Evolutionary conservation across 2,329 filamentous ascomycete genomes (phyloP), one percentile per base, ranked within the genome.

Genomic region (Talaromyces marneffei): DNA sequence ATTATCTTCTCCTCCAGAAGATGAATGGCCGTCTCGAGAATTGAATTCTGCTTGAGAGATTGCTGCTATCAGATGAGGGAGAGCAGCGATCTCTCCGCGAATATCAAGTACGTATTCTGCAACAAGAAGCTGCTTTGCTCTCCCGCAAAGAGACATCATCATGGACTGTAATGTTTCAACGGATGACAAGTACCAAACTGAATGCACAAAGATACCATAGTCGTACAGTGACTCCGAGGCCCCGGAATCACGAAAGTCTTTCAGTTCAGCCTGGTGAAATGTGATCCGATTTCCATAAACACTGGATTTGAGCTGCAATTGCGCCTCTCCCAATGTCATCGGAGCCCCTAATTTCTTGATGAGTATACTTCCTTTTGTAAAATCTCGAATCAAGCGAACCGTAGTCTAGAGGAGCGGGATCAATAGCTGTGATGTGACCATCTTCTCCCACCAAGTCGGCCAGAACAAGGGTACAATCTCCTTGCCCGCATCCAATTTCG

Each of bases 401-500:
- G 68, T 85, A 85, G 65, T 80, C 75, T 7, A 77, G 69, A 0
- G 72, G 66, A 0, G 77, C 83, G 1, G 82, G 83, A 70, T 86
- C 83, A 29, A 85, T 69, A 4, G 81, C 83, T 57, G 79, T 78
- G 14, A 85, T 72, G 52, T 71, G 72, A 0, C 82, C 81, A 0
- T 70, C 31, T 12, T 75, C 67, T 2, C 80, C 78, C 1, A 82
- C 77, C 20, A 71, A 76, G 65, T 76, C 68, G 50, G 83, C 84
- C 18, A 86, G 77, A 2, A 79, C 80, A 10, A 79, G 75, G 1
- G 84, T 85, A 65, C 79, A 81, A 62, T 83, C 82, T 2, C 84
- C 84, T 65, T 86, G 84, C 0, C 84, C 84, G 69, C 84, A 86
- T 55, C 83, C 84, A 39, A 87, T 69, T 67, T 86, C 84, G 1